phyloP scores from a whole-genome alignment of 208 protist genomes.

The Trichomonas gallinae region DNA sequence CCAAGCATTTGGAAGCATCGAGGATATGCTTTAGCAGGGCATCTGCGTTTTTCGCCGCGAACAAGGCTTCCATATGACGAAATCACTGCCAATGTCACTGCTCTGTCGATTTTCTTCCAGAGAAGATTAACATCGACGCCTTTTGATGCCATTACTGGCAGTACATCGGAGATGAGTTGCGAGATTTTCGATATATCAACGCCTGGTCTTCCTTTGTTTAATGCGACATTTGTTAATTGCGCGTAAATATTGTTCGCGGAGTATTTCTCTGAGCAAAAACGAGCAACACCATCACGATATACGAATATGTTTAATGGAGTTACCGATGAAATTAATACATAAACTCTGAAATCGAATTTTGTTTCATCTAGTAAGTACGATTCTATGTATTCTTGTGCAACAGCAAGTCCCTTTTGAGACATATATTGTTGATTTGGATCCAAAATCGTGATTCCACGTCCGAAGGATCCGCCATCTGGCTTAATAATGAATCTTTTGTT shows the following conservation, averaged over 20 bases:
- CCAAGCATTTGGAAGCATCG: slow-evolving; percentile 80
- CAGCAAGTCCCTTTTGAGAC: background rate
- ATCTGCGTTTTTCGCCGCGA: background rate
- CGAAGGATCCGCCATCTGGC: background rate
- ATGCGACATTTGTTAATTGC: background rate
- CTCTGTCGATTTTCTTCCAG: background rate
- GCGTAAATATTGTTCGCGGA: background rate
- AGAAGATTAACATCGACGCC: background rate
- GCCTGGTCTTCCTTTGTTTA: background rate
- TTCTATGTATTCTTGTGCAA: slow-evolving; percentile 4
- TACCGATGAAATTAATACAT: background rate
- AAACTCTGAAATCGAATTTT: slow-evolving; percentile 1
- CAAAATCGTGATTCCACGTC: background rate
- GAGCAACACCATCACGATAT: background rate
- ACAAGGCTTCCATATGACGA: background rate
- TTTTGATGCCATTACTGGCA: background rate
- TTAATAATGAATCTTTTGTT: background rate
- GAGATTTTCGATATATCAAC: background rate
- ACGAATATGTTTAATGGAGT: background rate
- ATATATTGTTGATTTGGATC: background rate
- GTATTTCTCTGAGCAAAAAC: background rate
- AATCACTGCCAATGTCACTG: background rate
- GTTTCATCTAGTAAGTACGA: background rate
- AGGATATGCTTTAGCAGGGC: background rate
- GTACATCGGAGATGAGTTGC: background rate